phyloP scores from a whole-genome alignment of 495 filamentous ascomycete species.

The Penicillium goetzii region DNA sequence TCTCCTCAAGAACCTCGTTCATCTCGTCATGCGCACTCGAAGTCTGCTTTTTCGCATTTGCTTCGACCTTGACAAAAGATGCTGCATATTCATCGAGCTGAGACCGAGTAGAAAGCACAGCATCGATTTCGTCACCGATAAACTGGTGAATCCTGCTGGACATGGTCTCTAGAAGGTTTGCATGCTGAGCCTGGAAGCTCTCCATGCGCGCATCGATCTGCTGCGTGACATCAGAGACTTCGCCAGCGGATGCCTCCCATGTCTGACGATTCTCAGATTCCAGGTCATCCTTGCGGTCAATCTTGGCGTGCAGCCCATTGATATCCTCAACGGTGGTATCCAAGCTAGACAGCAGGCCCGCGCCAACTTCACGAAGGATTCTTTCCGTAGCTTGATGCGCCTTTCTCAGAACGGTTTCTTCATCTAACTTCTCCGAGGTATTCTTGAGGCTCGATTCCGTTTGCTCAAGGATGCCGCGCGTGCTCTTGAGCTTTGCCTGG shows the following conservation, averaged over 20 bases:
- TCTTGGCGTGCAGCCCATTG: constrained; percentile 77
- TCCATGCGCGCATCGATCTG: constrained; percentile 74
- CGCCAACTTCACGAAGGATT: constrained; percentile 70
- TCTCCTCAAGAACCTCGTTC: constrained; percentile 89
- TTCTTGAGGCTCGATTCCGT: constrained; percentile 80
- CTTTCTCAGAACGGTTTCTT: constrained; percentile 77
- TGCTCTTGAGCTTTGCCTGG: constrained; percentile 69
- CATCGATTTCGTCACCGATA: constrained; percentile 69
- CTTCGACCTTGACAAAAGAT: constrained; percentile 66
- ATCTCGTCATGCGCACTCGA: constrained; percentile 78
- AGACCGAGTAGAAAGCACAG: constrained; percentile 65
- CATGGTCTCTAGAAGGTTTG: constrained; percentile 65
- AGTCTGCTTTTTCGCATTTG: constrained; percentile 68
- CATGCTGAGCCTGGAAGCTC: constrained; percentile 69
- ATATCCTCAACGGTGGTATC: constrained; percentile 78
- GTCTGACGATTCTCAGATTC: constrained; percentile 74
- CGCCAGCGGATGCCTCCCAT: constrained; percentile 75
- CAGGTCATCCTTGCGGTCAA: constrained; percentile 80
- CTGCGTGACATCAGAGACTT: constrained; percentile 73
- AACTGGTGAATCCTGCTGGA: constrained; percentile 72
- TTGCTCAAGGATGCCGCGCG: constrained; percentile 78
- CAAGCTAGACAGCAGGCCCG: constrained; percentile 74
- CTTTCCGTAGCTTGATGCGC: constrained; percentile 87
- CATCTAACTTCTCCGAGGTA: constrained; percentile 73
- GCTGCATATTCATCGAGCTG: constrained; percentile 69